Conservation (phyloP, 1,284 basidiomycete species). For the Moniliophthora roreri region DNA sequence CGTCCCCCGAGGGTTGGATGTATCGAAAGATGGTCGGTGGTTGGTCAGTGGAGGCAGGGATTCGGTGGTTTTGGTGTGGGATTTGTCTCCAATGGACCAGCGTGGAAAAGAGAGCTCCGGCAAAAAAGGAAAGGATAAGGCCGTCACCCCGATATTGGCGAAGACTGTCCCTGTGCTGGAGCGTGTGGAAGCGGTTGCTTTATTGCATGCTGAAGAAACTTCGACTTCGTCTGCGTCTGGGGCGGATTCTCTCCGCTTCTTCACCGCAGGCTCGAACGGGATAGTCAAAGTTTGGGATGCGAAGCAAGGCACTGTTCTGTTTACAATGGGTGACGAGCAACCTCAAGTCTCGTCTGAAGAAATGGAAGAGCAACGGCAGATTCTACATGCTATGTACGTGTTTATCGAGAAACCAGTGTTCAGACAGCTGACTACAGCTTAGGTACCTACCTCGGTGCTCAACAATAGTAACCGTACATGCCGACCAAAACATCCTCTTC, state of each 20-base stretch:
- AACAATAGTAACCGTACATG: constrained; percentile 86
- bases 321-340: constrained; percentile 56
- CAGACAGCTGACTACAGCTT: constrained; percentile 22
- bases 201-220: constrained; percentile 56
- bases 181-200: constrained; percentile 83
- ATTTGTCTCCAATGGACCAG: constrained; percentile 48
- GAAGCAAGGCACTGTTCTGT: constrained; percentile 60
- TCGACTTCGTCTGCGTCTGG: constrained; percentile 42
- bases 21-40: constrained; percentile 84
- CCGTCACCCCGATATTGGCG: constrained; percentile 55
- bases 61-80: constrained; percentile 90
- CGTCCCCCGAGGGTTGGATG: constrained; percentile 85
- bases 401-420: constrained; percentile 13
- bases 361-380: constrained; percentile 78
- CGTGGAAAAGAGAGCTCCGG: constrained; percentile 34
- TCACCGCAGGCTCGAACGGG: constrained; percentile 89
- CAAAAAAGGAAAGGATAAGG: constrained; percentile 52
- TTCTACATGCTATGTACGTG: constrained; percentile 69
- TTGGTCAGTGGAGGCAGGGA: constrained; percentile 89
- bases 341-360: constrained; percentile 44
- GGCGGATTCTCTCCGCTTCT: constrained; percentile 58
- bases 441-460: constrained; percentile 70
- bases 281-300: constrained; percentile 84
- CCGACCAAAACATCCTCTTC: constrained; percentile 95
- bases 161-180: constrained; percentile 88